Evolutionary conservation across 2,329 filamentous ascomycete genomes (phyloP), one percentile per base, ranked within the genome.

Genomic region (Zasmidium cellare): DNA sequence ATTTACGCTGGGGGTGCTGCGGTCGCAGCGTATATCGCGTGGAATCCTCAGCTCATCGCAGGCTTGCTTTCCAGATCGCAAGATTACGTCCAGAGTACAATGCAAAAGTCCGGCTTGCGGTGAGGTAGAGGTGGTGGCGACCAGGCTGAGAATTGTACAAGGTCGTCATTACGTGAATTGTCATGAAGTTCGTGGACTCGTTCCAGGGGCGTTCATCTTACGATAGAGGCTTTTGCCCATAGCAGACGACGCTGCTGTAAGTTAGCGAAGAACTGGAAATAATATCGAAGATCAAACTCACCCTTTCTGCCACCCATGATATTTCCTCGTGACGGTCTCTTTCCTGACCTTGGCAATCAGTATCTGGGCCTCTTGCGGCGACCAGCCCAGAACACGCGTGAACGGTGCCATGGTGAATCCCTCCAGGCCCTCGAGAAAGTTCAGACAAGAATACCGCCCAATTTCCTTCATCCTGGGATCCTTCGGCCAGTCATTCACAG

Each of bases 321-420:
- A 49, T 11, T 53, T 57, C 25, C 54, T 53, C 20, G 50, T 60
- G 12, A 57, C 50, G 18, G 77, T 67, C 16, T 76, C 69, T 53
- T 74, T 75, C 47, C 76, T 63, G 2, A 79, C 71, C 51, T 74
- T 67, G 2, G 77, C 75, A n/a, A 79, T 67, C 49, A 77, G 76
- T n/a, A 78, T 74, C 46, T 77, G 72, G 14, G 77, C 75, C 57
- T 79, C 75, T 6, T 75, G 71, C 25, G 72, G 70, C 3, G 72
- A 74, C 77, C 77, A 79, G 1, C 70, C 71, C 2, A 79, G 64
- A 0, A 72, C 76, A 50, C 71, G 70, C 38, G 73, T 70, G 61
- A 79, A 78, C 51, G 71, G 69, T 41, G 74, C 73, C 48, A 79
- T 68, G 9, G 71, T 75, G 67, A 76, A 78, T 1, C 71, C 77